Conservation (phyloP, 169 alveolate genomes). For the Miamiensis avidus region DNA sequence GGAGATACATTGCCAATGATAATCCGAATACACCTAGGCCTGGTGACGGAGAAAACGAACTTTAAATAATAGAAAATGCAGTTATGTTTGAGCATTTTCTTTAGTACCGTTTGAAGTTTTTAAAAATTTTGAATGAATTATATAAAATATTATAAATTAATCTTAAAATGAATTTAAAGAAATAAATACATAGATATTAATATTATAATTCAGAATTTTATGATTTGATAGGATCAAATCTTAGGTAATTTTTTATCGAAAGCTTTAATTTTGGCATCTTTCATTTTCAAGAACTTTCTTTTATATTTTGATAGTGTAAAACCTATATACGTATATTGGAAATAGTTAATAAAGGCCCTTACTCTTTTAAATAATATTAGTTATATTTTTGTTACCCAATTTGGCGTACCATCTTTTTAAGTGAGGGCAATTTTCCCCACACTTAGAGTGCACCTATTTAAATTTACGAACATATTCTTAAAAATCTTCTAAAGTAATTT, state of each 20-base stretch:
- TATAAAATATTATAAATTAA: too few species aligned
- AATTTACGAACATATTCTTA: conserved; percentile 40
- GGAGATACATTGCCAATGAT: neutral
- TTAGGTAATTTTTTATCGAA: conserved; percentile 12
- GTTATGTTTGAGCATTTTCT: neutral
- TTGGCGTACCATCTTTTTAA: conserved; percentile 42
- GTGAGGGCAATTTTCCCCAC: conserved; percentile 55
- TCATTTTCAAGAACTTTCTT: conserved; percentile 46
- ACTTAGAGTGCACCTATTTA: conserved; percentile 40
- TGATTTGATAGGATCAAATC: neutral
- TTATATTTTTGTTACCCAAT: too few species aligned
- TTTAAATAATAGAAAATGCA: neutral
- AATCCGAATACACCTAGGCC: neutral
- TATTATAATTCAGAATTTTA: too few species aligned
- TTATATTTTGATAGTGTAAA: conserved; percentile 38
- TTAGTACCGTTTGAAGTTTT: neutral
- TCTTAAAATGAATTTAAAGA: neutral
- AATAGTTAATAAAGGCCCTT: too few species aligned
- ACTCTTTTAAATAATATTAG: too few species aligned
- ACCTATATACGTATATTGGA: too few species aligned
- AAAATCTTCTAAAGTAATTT: conserved; percentile 35
- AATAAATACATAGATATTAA: too few species aligned
- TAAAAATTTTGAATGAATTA: too few species aligned
- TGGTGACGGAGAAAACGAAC: too few species aligned
- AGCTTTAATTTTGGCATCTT: conserved; percentile 41